Evolutionary conservation across 371 early-diverging fungal species (phyloP).

Genomic region (Rhizopus sp.): DNA sequence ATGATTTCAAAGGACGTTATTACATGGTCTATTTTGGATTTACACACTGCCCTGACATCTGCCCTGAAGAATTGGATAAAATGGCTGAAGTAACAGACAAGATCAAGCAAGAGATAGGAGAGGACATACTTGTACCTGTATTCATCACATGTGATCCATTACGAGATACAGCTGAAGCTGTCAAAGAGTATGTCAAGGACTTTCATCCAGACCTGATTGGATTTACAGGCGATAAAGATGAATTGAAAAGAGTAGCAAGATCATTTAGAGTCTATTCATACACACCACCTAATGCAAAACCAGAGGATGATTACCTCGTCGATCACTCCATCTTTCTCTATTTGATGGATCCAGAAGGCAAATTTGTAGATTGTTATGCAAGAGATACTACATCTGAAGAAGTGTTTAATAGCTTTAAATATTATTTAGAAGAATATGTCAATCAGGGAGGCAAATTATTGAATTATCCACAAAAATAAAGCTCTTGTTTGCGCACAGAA

Average conservation of each 20-base stretch:
- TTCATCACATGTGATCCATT: constrained; percentile 95
- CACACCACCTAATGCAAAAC: constrained; percentile 73
- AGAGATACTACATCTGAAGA: constrained; percentile 63
- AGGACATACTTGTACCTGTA: constrained; percentile 66
- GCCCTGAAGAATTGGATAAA: constrained; percentile 98
- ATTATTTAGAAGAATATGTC: constrained; percentile 49
- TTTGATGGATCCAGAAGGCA: constrained; percentile 86
- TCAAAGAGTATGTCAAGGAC: constrained; percentile 83
- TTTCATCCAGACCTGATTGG: constrained; percentile 91
- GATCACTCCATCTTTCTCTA: constrained; percentile 97
- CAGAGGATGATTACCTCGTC: constrained; percentile 90
- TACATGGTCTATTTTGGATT: constrained; percentile 98
- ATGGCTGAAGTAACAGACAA: constrained; percentile 86
- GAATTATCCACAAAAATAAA: not conserved
- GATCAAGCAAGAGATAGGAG: constrained; percentile 38
- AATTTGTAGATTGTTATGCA: constrained; percentile 87
- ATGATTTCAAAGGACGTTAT: constrained; percentile 62
- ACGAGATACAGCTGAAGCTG: constrained; percentile 80
- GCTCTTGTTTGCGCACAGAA: constrained; percentile 6
- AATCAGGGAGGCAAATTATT: constrained; percentile 39
- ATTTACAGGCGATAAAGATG: constrained; percentile 81
- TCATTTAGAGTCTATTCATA: constrained; percentile 88
- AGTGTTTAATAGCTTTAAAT: constrained; percentile 56
- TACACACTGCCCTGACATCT: constrained; percentile 98
- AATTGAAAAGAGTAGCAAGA: constrained; percentile 80